These are phyloP conservation scores for Mucor indicus DNA, from an alignment of 371 early-diverging fungal species.

Conservation along the genomic window DNA sequence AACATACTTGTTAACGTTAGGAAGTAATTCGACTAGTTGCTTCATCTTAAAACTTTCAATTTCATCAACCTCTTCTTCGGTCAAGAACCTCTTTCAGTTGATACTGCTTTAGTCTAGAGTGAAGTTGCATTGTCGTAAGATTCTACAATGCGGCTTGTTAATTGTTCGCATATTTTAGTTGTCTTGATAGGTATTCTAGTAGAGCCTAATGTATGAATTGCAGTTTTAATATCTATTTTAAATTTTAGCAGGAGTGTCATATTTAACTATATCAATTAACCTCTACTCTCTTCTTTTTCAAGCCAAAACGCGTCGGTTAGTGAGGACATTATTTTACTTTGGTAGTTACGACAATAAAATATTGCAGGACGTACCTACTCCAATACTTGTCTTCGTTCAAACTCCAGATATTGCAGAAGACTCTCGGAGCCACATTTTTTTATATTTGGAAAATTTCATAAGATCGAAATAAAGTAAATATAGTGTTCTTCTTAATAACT, in stretches of 20 bases:
- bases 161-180: background rate
- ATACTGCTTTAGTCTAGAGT: conserved; percentile 8
- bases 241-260: conserved; percentile 1
- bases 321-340: conserved; percentile 1
- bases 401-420: too few relatives aligned
- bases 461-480: too few relatives aligned
- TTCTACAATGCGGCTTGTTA: background rate
- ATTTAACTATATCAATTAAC: conserved; percentile 1
- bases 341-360: background rate
- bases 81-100: conserved; percentile 12
- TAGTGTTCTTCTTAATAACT: too few relatives aligned
- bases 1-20: conserved; percentile 2
- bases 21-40: background rate
- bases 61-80: conserved; percentile 8
- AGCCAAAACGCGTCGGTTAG: conserved; percentile 2
- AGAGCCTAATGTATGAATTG: conserved; percentile 1
- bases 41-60: conserved; percentile 2
- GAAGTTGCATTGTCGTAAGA: conserved; percentile 1
- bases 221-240: background rate
- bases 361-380: too few relatives aligned
- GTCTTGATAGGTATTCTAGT: background rate
- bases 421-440: too few relatives aligned
- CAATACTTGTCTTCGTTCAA: too few relatives aligned
- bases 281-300: conserved; percentile 2
- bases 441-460: too few relatives aligned